Base-by-base conservation (phyloP, 2,329 filamentous ascomycete species). In the Microcyclosporella mali region DNA sequence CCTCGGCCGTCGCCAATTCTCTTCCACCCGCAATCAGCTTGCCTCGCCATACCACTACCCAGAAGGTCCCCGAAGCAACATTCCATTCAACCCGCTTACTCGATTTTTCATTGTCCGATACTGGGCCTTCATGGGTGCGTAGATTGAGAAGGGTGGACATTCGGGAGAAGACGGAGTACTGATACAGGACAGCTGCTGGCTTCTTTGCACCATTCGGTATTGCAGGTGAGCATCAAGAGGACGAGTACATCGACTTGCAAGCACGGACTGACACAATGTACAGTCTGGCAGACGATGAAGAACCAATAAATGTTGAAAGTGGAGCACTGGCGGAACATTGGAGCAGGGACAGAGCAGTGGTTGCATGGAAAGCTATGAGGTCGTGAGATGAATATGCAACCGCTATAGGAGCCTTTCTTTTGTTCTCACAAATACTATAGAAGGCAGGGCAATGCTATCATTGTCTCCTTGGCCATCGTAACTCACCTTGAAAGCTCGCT, bases 31-130 rank as follows among this genome's bases (percentile, higher is more conserved):
- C 64, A 72, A 84, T 66, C 88, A 86, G 69, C 73, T 94, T 67
- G 79, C 77, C 61, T 94, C 87, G 67, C 89, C 89, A 53, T 95
- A 94, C 83, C 92, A 98, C 78, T 98, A 98, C 77, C 84, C 90
- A 60, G 90, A 97, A 76, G 92, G 90, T 55, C 86, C 90, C 64
- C 85, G 88, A 71, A 83, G 78, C 76, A 97, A 95, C 79, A 72
- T 98, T 56, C 92, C 92, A 56, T 98, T 98, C 82, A 94, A 98
- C 78, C 85, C 92, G 57, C 77, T 87, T 73, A 90, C 82, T 66
- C 86, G 82, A 72, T 85, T 77, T 73, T 98, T 98, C 68, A 79
- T 74, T 56, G 51, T 87, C 58, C 78, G 83, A 71, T 98, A 85
- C 82, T 94, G 88, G 84, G 66, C 66, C 52, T 92, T 85, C 74